Conservation (phyloP, 2,329 filamentous ascomycete genomes). For the Akanthomyces uredinophilus region DNA sequence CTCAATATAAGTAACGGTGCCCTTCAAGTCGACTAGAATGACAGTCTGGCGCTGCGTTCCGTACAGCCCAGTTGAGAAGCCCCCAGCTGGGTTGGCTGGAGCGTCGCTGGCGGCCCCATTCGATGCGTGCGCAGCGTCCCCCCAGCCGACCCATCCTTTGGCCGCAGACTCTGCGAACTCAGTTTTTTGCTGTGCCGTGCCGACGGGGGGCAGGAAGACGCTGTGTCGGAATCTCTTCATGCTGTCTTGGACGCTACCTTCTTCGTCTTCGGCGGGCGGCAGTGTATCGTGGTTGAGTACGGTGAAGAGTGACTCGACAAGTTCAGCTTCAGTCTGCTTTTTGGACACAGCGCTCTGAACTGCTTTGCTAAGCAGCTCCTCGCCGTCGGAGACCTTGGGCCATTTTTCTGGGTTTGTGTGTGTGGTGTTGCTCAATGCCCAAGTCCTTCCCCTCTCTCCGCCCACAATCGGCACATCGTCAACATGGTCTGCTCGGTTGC, state of each 20-base stretch:
- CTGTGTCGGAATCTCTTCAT: conserved; percentile 23
- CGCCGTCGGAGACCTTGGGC: conserved; percentile 57
- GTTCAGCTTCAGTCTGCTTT: conserved; percentile 38
- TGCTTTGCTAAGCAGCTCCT: conserved; percentile 37
- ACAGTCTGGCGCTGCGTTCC: conserved; percentile 62
- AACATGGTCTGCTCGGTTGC: conserved; percentile 51
- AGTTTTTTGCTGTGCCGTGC: conserved; percentile 37
- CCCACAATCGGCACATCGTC: conserved; percentile 55
- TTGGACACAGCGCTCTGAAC: conserved; percentile 36
- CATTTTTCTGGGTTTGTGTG: conserved; percentile 50
- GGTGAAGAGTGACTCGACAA: conserved; percentile 47
- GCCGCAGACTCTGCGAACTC: conserved; percentile 15
- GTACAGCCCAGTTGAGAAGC: conserved; percentile 56
- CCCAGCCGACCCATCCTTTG: conserved; percentile 4
- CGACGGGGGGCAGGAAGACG: conserved; percentile 50
- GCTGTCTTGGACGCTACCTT: conserved; percentile 33
- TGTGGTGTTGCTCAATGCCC: conserved; percentile 59
- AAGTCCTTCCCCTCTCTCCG: conserved; percentile 44
- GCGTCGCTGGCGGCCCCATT: conserved; percentile 25
- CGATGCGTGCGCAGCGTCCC: conserved; percentile 18
- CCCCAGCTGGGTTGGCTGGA: conserved; percentile 23
- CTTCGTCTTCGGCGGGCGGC: conserved; percentile 34
- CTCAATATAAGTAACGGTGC: conserved; percentile 55
- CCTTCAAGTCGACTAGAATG: conserved; percentile 57
- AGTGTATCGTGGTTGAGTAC: conserved; percentile 55